Evolutionary conservation across 1,139 yeast species (phyloP), one percentile per base, ranked within the genome.

Genomic region (Candida anutae): DNA sequence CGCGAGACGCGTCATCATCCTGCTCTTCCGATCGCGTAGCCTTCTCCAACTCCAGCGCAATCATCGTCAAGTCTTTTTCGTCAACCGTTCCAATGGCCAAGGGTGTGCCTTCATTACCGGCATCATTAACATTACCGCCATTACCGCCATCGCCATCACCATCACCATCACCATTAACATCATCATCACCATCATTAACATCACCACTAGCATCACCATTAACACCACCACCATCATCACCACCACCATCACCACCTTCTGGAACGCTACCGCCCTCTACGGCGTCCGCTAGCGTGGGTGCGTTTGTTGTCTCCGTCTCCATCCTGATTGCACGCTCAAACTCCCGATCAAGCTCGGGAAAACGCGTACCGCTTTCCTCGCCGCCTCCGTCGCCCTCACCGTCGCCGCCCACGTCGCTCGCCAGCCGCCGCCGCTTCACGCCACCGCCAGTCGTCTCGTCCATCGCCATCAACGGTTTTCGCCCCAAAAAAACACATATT

Each of bases 1-100:
- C 23, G 3, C 24, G 27, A 16, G 27, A 23, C n/a, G 31, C 25
- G 4, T 27, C 30, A 6, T 27, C 28, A 14, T 28, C 27, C 15
- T 35, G 55, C 18, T 41, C 40, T 24, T 39, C 37, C 10, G 45
- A 28, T 19, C 40, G 40, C 2, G 54, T 47, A 5, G 54, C 54
- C 13, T 43, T 38, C 26, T 48, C 49, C 26, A 49, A 39, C 25
- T 45, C 45, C 17, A 40, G 38, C 5, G 52, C 52, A 6, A 46
- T 46, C 39, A 41, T 37, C 24, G 45, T 45, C 16, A 45, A 37
- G 16, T 39, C 40, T 19, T 34, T 40, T 15, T 39, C 35, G 25
- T 46, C 51, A 26, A 42, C 37, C 4, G 39, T 10, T 17, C 8
- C 8, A 17, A 17, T 17, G 19, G 19, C 19, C 19, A 17, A 8